These are phyloP conservation scores for Gilbertella persicaria DNA, from an alignment of 371 early-diverging fungal genomes.

Conservation along the genomic window DNA sequence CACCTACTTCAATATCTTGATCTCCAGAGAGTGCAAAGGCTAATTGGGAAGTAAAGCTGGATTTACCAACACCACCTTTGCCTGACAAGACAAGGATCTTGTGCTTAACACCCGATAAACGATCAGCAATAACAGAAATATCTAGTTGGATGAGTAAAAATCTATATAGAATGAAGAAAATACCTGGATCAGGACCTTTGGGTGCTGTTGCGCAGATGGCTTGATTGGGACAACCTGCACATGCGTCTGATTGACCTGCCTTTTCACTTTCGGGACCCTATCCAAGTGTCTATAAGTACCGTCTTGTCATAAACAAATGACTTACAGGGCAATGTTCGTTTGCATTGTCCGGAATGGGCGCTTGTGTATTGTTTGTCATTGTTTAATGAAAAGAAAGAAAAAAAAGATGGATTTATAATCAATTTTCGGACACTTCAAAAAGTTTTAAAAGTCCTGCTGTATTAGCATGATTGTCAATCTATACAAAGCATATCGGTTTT, in stretches of 20 bases:
- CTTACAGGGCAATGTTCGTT: constrained; percentile 75
- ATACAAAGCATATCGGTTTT: no score
- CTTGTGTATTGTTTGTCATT: constrained; percentile 14
- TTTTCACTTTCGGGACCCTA: constrained; percentile 84
- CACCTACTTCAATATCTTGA: constrained; percentile 67
- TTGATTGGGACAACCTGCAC: constrained; percentile 98
- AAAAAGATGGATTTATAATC: constrained; percentile 3
- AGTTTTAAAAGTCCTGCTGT: no score
- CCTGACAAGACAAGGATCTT: constrained; percentile 89
- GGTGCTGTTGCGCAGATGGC: constrained; percentile 86
- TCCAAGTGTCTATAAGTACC: background rate
- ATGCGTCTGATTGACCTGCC: constrained; percentile 93
- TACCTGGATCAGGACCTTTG: constrained; percentile 94
- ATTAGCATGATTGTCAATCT: no score
- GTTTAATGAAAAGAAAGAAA: constrained; percentile 3
- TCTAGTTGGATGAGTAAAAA: no score
- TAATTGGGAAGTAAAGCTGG: constrained; percentile 69
- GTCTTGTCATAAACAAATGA: background rate
- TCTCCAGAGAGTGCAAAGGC: constrained; percentile 62
- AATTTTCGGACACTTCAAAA: background rate
- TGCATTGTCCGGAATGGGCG: constrained; percentile 57
- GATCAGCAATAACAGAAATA: no score
- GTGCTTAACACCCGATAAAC: constrained; percentile 54
- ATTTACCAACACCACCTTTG: constrained; percentile 97
- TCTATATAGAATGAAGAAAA: background rate